Base-by-base conservation (phyloP, 2,329 filamentous ascomycete species). In the Akanthomyces uredinophilus region DNA sequence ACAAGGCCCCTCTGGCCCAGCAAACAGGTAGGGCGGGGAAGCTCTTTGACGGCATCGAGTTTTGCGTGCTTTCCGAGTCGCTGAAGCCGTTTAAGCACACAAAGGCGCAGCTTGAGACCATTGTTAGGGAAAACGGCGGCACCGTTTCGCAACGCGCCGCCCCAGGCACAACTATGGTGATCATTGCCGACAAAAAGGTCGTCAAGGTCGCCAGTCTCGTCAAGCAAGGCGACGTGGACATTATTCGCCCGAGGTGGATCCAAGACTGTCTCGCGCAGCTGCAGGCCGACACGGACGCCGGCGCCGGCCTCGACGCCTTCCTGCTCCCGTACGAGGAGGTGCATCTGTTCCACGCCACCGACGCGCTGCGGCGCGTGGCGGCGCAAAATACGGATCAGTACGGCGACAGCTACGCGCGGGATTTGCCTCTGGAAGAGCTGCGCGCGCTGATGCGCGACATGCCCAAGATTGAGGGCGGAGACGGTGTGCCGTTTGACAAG, bases 61-160 rank as follows among this genome's bases (percentile, higher is more conserved):
- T 97, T 71, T 96, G 87, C 76, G 83, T 98, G 22, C 83, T 97
- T 70, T 93, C 89, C 1, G 92, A 96, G 58, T 87, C 88, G 32
- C 71, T 81, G 1, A 80, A 83, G 47, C 90, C 91, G 0, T 76
- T 79, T 27, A 95, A 91, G 74, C 92, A 86, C 72, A 83, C 83
- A 6, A 97, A 96, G 73, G 79, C 83, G 0, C 87, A 96, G 65
- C 78, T 99, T 1, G 93, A 98, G 73, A 79, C 84, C 10, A 74
- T 96, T 1, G 83, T 98, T 68, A 96, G 95, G 73, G 83, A 87
- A 5, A 87, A 97, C 64, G 94, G 94, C 4, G 95, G 92, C 6
- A 84, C 77, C 11, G 81, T 97, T 37, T 89, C 88, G 8, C 92
- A 97, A 71, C 87, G 87, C 13, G 84, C 91, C 7, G 83, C 79